Evolutionary conservation across 2,329 filamentous ascomycete genomes (phyloP).

Genomic region (Cercospora sp.): DNA sequence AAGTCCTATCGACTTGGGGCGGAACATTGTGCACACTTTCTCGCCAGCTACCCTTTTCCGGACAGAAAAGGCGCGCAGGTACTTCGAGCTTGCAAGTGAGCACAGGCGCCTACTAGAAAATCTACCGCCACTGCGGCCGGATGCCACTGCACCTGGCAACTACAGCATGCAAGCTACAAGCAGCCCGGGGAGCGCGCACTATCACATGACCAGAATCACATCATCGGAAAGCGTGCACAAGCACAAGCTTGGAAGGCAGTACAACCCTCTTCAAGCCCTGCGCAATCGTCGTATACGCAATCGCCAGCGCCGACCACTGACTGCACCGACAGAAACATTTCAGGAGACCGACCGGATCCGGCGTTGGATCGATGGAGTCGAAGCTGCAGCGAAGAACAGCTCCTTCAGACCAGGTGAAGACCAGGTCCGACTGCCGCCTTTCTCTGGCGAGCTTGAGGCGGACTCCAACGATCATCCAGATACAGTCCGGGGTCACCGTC

Average conservation of each 20-base stretch:
- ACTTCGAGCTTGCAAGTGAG: constrained; percentile 82
- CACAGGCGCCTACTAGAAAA: constrained; percentile 78
- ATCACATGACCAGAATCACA: constrained; percentile 43
- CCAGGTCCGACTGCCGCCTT: constrained; percentile 34
- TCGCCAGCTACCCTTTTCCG: constrained; percentile 78
- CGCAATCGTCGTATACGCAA: constrained; percentile 84
- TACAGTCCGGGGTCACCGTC: constrained; percentile 32
- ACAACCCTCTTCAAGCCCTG: constrained; percentile 91
- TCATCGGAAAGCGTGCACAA: constrained; percentile 41
- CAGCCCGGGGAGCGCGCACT: constrained; percentile 45
- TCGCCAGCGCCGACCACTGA: constrained; percentile 71
- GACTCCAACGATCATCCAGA: constrained; percentile 19
- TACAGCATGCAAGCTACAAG: constrained; percentile 43
- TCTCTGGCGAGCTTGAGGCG: constrained; percentile 33
- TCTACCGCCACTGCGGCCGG: constrained; percentile 69
- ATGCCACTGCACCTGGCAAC: constrained; percentile 46
- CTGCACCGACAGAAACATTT: constrained; percentile 76
- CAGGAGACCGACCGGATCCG: constrained; percentile 69
- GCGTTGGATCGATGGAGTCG: constrained; percentile 74
- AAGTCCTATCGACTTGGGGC: constrained; percentile 2
- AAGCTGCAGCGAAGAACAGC: constrained; percentile 46
- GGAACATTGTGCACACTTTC: constrained; percentile 64
- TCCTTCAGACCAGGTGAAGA: constrained; percentile 43
- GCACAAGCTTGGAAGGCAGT: constrained; percentile 63
- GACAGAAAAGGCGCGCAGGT: constrained; percentile 78